phyloP scores from a whole-genome alignment of 352 stramenopile species.

The Pythium aphanidermatum region DNA sequence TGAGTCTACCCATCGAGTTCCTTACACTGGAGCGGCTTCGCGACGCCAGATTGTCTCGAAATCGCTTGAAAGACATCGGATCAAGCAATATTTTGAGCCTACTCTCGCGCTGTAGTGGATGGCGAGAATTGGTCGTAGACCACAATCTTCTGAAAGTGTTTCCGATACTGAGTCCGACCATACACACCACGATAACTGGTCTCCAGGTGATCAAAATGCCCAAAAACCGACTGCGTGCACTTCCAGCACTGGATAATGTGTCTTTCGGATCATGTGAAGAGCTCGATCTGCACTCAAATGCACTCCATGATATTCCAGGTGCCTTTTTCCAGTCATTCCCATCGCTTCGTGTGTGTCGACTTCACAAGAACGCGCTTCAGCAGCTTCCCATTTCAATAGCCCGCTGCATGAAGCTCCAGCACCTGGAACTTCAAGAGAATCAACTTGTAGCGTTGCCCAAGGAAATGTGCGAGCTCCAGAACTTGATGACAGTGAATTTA shows the following conservation, averaged over 20 bases:
- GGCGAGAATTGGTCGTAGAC: slow-evolving; percentile 21
- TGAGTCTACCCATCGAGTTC: slow-evolving; percentile 22
- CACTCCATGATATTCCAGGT: slow-evolving; percentile 31
- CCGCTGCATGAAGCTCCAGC: slow-evolving; percentile 24
- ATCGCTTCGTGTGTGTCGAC: slow-evolving; percentile 24
- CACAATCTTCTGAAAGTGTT: slow-evolving; percentile 37
- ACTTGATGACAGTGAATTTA: slow-evolving; percentile 36
- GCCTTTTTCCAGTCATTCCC: slow-evolving; percentile 36
- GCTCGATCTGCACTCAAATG: slow-evolving; percentile 45
- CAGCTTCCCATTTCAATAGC: slow-evolving; percentile 28
- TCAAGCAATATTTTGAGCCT: slow-evolving; percentile 4
- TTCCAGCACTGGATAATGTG: slow-evolving; percentile 16
- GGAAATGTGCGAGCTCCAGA: slow-evolving; percentile 21
- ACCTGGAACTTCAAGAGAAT: slow-evolving; percentile 50
- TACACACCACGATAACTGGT: not conserved
- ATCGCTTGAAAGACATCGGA: slow-evolving; percentile 20
- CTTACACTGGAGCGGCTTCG: slow-evolving; percentile 12
- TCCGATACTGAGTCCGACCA: slow-evolving; percentile 2
- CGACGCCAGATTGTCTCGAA: slow-evolving; percentile 30
- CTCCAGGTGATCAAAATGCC: slow-evolving; percentile 15
- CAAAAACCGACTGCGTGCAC: slow-evolving; percentile 11
- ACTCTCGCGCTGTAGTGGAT: slow-evolving; percentile 1
- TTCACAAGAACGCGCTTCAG: slow-evolving; percentile 39
- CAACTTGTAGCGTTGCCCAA: slow-evolving; percentile 25
- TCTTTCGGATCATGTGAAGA: slow-evolving; percentile 26